Conservation (phyloP, 768 basidiomycete species). For the Ramaria rubella region DNA sequence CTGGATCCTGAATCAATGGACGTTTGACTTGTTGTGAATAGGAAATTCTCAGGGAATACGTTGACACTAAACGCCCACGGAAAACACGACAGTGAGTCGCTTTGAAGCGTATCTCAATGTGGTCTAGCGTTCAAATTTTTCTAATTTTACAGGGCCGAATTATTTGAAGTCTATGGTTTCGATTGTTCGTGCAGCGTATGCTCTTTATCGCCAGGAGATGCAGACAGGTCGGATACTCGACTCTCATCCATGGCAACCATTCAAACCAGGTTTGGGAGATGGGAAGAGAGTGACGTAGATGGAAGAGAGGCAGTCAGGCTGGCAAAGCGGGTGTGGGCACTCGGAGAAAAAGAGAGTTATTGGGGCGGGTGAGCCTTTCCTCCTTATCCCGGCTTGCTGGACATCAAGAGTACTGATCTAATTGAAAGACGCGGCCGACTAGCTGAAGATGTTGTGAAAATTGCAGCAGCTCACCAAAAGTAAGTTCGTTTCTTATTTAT, state of each 20-base stretch:
- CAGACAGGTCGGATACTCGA: conserved; percentile 45
- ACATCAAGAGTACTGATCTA: not conserved
- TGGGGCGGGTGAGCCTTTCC: conserved; percentile 39
- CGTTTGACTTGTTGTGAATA: conserved; percentile 19
- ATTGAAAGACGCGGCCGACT: conserved; percentile 39
- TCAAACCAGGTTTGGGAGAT: conserved; percentile 38
- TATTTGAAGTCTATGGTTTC: conserved; percentile 49
- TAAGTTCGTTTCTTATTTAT: conserved; percentile 28
- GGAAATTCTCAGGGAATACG: conserved; percentile 60
- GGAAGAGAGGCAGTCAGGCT: conserved; percentile 44
- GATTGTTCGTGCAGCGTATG: conserved; percentile 53
- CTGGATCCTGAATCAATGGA: not conserved
- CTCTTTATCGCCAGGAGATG: conserved; percentile 43
- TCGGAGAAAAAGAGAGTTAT: conserved; percentile 59
- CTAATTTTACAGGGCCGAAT: conserved; percentile 35
- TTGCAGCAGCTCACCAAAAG: conserved; percentile 60
- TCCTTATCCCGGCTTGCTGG: not conserved
- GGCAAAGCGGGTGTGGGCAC: conserved; percentile 46
- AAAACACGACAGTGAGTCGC: conserved; percentile 43
- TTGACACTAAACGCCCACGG: conserved; percentile 46
- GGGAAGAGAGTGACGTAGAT: conserved; percentile 39
- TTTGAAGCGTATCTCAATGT: not conserved
- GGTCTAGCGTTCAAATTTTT: conserved; percentile 4
- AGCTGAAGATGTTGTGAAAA: conserved; percentile 52
- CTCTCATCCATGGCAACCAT: conserved; percentile 41